Evolutionary conservation across 768 basidiomycete species (phyloP).

Genomic region (Gymnopilus junonius): DNA sequence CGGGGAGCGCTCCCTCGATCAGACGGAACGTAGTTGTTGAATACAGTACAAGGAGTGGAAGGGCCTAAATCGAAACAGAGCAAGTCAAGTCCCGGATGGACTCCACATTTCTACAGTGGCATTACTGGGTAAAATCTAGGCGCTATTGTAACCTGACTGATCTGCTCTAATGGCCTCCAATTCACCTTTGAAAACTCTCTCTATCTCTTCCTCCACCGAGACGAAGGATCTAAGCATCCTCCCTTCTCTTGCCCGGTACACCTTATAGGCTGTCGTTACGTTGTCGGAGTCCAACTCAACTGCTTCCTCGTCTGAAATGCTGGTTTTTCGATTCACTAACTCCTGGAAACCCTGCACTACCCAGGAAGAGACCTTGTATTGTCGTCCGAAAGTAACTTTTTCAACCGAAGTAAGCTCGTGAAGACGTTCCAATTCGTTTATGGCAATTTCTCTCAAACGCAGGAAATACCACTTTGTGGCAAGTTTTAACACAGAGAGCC

Average conservation of each 20-base stretch:
- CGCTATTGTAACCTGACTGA: not conserved
- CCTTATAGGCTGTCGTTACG: slow-evolving; percentile 6
- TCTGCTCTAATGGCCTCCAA: not conserved
- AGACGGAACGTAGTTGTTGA: not conserved
- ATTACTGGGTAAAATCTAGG: not conserved
- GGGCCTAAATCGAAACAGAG: not conserved
- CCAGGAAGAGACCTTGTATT: slow-evolving; percentile 9
- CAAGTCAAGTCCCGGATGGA: too few species aligned
- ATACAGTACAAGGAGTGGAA: not conserved
- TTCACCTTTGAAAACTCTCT: not conserved
- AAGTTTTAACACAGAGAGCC: slow-evolving; percentile 8
- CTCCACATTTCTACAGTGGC: too few species aligned
- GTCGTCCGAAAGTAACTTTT: slow-evolving; percentile 5
- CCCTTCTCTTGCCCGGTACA: slow-evolving; percentile 4
- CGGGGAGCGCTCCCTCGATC: too few species aligned
- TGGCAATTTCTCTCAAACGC: not conserved
- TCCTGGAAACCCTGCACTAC: not conserved
- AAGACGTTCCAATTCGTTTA: not conserved
- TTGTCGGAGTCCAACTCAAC: slow-evolving; percentile 4
- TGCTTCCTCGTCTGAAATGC: slow-evolving; percentile 13
- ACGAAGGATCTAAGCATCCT: not conserved
- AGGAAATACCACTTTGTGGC: slow-evolving; percentile 11
- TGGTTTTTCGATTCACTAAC: not conserved
- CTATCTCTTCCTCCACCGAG: not conserved
- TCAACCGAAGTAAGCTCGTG: slow-evolving; percentile 2